Base-by-base conservation (phyloP, 305 asterid species). In the Fraxinus albicans region DNA sequence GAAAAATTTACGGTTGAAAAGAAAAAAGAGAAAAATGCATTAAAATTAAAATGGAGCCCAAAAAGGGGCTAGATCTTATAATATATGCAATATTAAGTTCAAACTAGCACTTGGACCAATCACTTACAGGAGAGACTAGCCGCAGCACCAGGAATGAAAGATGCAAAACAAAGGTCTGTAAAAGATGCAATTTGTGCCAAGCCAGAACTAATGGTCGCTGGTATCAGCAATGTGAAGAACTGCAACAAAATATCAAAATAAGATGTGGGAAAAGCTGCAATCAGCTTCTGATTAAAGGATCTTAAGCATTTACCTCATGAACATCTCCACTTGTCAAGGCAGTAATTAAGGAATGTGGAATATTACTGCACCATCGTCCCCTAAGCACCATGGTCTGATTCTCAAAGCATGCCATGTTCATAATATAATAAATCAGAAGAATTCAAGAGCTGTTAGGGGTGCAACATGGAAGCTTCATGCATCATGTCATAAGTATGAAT, bases 71-170 rank as follows among this genome's bases (percentile, higher is more conserved):
- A 38, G 44, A 38, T 38, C 44, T 38, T 38, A 38, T 38, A 10
- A 38, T 10, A 38, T 38, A 8, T 38, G 12, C 44, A 38, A 17
- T 53, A 53, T 53, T 13, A 36, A 25, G 79, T 81, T 58, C 65
- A 84, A 35, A 84, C 13, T 33, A 42, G 23, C 67, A 40, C 21
- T 76, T 5, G 38, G 42, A 35, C 34, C 65, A 73, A 73, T 79
- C 75, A 85, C 91, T 80, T 85, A 86, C 91, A 88, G 82, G 90
- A 86, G 84, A 90, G 91, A 73, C 90, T 86, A n/a, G 87, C 88
- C 72, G 88, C 88, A 82, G 90, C 90, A 81, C 86, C 91, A 34
- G 88, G 86, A 70, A 88, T 73, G 47, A 76, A 82, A 77, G 91
- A 88, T 76, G 90, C 91, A 55, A 86, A 86, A 82, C 80, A 86